phyloP scores from a whole-genome alignment of 2,329 filamentous ascomycete genomes.

The Claviceps pazoutovae region DNA sequence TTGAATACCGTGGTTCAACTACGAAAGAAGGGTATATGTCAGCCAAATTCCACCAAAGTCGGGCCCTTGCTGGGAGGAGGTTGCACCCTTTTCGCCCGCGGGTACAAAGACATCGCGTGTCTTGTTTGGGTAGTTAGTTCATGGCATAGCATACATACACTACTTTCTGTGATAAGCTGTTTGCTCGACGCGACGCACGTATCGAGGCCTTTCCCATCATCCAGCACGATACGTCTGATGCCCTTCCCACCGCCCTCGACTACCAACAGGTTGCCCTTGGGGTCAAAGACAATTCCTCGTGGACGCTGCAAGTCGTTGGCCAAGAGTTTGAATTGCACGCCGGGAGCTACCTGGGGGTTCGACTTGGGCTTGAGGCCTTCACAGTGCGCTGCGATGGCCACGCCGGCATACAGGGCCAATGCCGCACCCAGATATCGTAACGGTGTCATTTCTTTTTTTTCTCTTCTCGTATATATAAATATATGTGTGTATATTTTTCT shows the following conservation, averaged over 20 bases:
- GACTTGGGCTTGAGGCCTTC: slow-evolving; percentile 4
- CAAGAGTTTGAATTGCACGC: slow-evolving; percentile 15
- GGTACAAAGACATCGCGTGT: too few species aligned
- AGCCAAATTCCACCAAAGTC: neutral
- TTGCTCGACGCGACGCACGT: slow-evolving; percentile 17
- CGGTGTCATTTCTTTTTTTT: neutral
- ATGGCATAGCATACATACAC: slow-evolving; percentile 12
- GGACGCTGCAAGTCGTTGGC: slow-evolving; percentile 14
- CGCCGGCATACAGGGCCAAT: neutral
- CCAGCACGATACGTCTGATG: slow-evolving; percentile 20
- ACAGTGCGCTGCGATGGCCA: slow-evolving; percentile 6
- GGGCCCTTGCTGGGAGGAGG: too few species aligned
- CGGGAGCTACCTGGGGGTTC: slow-evolving; percentile 10
- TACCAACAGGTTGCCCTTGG: slow-evolving; percentile 23
- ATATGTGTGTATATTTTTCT: neutral
- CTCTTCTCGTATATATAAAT: neutral
- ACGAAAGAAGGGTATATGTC: neutral
- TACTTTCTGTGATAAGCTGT: slow-evolving; percentile 14
- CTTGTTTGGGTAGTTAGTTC: too few species aligned
- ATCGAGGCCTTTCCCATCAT: slow-evolving; percentile 14
- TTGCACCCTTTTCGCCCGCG: too few species aligned
- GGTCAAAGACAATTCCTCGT: slow-evolving; percentile 22
- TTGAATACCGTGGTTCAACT: slow-evolving; percentile 37
- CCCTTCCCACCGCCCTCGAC: slow-evolving; percentile 17
- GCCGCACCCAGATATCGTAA: neutral